Percentiles rank a stretch among this genome's conserved stretches.
Evolutionary conservation across 116 monocot genomes (phyloP).

Genomic region (Dioscorea cayenensis): DNA sequence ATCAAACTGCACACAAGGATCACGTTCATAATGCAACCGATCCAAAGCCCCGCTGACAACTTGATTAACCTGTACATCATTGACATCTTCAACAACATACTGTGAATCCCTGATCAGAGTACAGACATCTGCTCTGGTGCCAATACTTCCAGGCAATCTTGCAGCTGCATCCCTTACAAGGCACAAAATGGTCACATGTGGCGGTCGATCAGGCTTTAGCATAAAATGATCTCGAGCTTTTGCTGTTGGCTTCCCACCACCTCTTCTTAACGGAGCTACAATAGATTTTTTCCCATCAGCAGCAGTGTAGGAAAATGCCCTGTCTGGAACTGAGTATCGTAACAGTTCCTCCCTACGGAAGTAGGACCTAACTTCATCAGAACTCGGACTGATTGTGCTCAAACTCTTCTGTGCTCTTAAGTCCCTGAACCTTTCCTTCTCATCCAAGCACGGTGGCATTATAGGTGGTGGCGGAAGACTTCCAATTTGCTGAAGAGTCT

Average conservation of each 20-base stretch:
- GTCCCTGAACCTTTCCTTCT: constrained; percentile 90
- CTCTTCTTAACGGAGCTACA: constrained; percentile 87
- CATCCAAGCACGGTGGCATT: constrained; percentile 39
- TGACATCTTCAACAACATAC: constrained; percentile 74
- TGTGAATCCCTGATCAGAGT: constrained; percentile 89
- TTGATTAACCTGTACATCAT: constrained; percentile 71
- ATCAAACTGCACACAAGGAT: constrained; percentile 94
- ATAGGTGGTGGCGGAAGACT: constrained; percentile 75
- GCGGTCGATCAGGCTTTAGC: constrained; percentile 85
- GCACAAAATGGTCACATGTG: constrained; percentile 94
- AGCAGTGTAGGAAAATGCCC: constrained; percentile 88
- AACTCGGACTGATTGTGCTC: constrained; percentile 69
- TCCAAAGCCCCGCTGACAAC: constrained; percentile 97
- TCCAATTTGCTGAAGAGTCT: constrained; percentile 87
- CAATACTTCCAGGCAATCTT: constrained; percentile 84
- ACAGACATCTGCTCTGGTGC: constrained; percentile 95
- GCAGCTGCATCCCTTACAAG: constrained; percentile 92
- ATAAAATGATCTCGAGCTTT: constrained; percentile 95
- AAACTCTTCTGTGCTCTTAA: constrained; percentile 89
- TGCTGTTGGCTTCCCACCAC: constrained; percentile 93
- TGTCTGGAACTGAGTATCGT: constrained; percentile 85
- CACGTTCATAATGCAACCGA: constrained; percentile 91
- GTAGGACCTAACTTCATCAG: constrained; percentile 78
- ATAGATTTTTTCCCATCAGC: constrained; percentile 88
- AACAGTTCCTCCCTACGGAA: constrained; percentile 72